phyloP scores from a whole-genome alignment of 148 eudicot genomes.

The Agrostemma githago region DNA sequence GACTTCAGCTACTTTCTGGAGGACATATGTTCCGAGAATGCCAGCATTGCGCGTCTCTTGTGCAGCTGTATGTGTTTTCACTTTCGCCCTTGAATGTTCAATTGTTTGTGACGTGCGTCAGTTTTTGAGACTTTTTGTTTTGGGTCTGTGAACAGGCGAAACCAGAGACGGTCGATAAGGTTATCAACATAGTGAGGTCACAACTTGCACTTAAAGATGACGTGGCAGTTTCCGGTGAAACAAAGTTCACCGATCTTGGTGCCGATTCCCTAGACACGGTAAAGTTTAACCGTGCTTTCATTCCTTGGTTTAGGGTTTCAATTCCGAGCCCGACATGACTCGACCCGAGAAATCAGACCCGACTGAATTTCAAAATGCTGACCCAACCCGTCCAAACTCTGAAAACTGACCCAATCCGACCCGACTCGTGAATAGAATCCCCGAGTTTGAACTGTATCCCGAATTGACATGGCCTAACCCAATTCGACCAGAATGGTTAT shows the following conservation, averaged over 20 bases:
- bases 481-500: too few relatives aligned
- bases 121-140: not conserved
- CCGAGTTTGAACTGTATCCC: too few relatives aligned
- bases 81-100: too few relatives aligned
- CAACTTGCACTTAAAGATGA: conserved; percentile 47
- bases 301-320: not conserved
- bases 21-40: conserved; percentile 19
- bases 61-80: conserved; percentile 34
- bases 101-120: too few relatives aligned
- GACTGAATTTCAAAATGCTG: too few relatives aligned
- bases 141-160: conserved; percentile 41
- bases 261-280: conserved; percentile 74
- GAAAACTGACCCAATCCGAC: too few relatives aligned
- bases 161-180: conserved; percentile 55
- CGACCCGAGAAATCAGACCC: too few relatives aligned
- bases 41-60: conserved; percentile 32
- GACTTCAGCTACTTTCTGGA: conserved; percentile 32
- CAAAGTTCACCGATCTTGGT: conserved; percentile 50
- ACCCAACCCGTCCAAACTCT: too few relatives aligned
- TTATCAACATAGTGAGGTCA: conserved; percentile 41
- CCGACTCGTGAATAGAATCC: too few relatives aligned
- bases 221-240: conserved; percentile 34
- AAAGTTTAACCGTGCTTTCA: conserved; percentile 6
- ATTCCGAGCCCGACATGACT: too few relatives aligned
- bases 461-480: too few relatives aligned